These are phyloP conservation scores for Oryza punctata DNA, from an alignment of 176 grass and related monocot species.

Conservation along the genomic window DNA sequence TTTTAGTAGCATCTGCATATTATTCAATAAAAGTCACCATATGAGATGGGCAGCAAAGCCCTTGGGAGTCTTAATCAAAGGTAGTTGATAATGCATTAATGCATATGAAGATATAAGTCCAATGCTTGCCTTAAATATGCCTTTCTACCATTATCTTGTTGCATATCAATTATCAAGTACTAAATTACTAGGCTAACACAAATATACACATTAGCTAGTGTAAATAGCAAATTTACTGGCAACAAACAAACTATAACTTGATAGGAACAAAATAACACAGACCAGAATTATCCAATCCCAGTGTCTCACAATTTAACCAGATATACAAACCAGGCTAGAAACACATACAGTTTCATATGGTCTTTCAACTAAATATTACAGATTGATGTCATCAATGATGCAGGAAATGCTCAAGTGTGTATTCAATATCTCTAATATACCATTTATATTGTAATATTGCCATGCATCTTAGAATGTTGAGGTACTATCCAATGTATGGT, in stretches of 20 bases:
- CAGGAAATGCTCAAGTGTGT: neutral
- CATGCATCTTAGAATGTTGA: neutral
- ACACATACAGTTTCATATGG: neutral
- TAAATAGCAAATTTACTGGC: neutral
- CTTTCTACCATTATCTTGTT: constrained; percentile 16
- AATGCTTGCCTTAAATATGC: neutral
- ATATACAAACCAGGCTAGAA: neutral
- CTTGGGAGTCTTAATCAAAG: neutral
- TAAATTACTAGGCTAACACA: neutral
- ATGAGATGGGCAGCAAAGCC: constrained; percentile 22
- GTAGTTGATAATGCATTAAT: neutral
- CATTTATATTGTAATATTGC: neutral
- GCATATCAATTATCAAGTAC: neutral
- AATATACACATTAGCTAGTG: neutral
- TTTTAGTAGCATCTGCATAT: constrained; percentile 58
- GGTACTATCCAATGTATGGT: neutral
- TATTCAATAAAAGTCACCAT: neutral
- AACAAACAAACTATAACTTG: neutral
- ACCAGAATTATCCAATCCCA: neutral
- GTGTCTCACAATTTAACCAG: neutral
- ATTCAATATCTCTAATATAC: neutral
- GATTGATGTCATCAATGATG: neutral
- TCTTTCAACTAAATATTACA: neutral
- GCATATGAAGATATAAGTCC: neutral
- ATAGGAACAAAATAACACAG: neutral